These are phyloP conservation scores for Xylariales sp. DNA, from an alignment of 2,329 filamentous ascomycete species.

Conservation along the genomic window DNA sequence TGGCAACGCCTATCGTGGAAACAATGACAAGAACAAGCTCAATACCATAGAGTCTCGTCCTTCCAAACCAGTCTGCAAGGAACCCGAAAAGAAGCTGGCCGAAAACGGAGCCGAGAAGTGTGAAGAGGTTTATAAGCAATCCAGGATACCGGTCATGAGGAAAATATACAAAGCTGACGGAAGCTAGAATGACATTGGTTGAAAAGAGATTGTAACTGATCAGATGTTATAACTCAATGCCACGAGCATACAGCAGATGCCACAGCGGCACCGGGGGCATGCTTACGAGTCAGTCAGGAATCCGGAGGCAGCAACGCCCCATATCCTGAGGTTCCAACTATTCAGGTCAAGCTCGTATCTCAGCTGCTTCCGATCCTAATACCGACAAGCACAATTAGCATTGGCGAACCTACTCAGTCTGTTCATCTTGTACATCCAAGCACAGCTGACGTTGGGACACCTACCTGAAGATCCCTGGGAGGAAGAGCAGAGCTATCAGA, in stretches of 20 bases:
- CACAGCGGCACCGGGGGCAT: conserved; percentile 3
- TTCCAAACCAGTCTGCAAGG: conserved; percentile 50
- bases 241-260: background rate
- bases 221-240: too few relatives aligned
- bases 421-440: too few relatives aligned
- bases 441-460: too few relatives aligned
- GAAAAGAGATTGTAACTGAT: conserved; percentile 53
- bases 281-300: conserved; percentile 50
- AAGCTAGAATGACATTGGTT: conserved; percentile 50
- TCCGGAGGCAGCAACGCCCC: conserved; percentile 50
- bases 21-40: conserved; percentile 52
- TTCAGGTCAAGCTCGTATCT: conserved; percentile 51
- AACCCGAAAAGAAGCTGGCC: conserved; percentile 52
- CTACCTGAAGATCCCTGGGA: conserved; percentile 43
- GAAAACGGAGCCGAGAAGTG: conserved; percentile 46
- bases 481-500: conserved; percentile 46
- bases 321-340: conserved; percentile 50
- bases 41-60: conserved; percentile 52
- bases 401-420: background rate
- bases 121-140: conserved; percentile 41
- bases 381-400: conserved; percentile 2
- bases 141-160: conserved; percentile 40
- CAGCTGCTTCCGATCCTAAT: conserved; percentile 45
- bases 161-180: conserved; percentile 49
- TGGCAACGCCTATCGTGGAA: conserved; percentile 53